These are phyloP conservation scores for Asterochloris erici DNA, from an alignment of 139 green algal genomes.

Conservation along the genomic window DNA sequence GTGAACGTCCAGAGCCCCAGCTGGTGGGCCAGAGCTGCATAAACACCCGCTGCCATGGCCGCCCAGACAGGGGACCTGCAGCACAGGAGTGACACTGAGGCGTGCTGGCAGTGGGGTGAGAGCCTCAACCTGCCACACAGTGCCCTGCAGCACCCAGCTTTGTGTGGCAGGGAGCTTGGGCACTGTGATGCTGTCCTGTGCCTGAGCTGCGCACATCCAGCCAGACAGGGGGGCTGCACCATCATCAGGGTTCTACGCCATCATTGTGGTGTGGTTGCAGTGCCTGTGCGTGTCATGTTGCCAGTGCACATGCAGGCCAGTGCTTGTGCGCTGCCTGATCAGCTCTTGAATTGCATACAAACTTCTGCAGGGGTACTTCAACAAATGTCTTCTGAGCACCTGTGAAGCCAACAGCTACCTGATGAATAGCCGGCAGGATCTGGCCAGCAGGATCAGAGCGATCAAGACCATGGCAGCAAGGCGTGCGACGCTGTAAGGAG, in stretches of 20 bases:
- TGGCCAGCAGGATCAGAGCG: not conserved
- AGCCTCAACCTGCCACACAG: too few species aligned
- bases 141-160: too few species aligned
- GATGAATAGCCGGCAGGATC: conserved; percentile 1
- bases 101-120: too few species aligned
- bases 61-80: not conserved
- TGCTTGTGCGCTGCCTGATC: not conserved
- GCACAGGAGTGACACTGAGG: not conserved
- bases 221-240: too few species aligned
- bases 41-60: not conserved
- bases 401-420: not conserved
- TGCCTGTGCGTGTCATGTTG: not conserved
- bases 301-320: not conserved
- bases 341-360: too few species aligned
- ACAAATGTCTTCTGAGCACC: not conserved
- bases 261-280: not conserved
- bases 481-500: not conserved
- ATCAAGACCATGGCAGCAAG: conserved; percentile 10
- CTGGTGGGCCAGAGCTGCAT: not conserved
- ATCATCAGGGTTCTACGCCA: not conserved
- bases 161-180: too few species aligned
- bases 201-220: too few species aligned
- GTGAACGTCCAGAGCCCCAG: not conserved
- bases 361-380: not conserved
- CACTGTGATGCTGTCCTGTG: too few species aligned